Evolutionary conservation across 257 asterid species (phyloP), one percentile per base, ranked within the genome.

Genomic region (Solanum sparsipilum): DNA sequence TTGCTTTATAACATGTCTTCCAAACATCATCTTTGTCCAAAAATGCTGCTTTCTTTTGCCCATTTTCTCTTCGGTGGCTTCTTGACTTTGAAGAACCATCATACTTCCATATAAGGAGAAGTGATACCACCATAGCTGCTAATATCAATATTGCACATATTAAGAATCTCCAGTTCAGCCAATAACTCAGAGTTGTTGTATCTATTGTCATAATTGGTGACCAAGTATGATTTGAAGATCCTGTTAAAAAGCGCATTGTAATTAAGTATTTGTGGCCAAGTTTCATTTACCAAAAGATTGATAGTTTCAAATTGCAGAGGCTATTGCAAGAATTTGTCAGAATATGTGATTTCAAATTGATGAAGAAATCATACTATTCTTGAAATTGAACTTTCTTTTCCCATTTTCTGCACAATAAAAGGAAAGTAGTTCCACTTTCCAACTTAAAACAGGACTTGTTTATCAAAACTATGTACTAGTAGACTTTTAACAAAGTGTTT

Each of bases 141-240:
- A 92, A 79, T 41, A 96, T 71, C 95, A 93, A 94, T 90, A 91
- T 34, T 75, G 95, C 93, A 93, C 98, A 95, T 6, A 95, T 88
- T 41, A 94, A 92, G 90, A 96, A 92, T 87, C 98, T 94, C 98
- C 98, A 94, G 88, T 96, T 96, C 90, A 95, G 92, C 99, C 99
- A 96, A 88, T 95, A 96, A 87, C 92, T 89, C 41, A 92, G 93
- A 39, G 90, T 34, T 13, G 95, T 94, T 10, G 99, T 89, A 83
- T 96, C 85, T 16, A 18, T 90, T 56, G 93, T 75, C 98, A 93
- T 94, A 75, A 91, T 90, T 9, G 93, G 90, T 86, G 78, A 73
- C 94, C 94, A 88, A 90, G 90, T 84, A 76, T 87, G 90, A 88
- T 75, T 85, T 12, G 88, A 87, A 32, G 78, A 81, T 84, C 93